These are phyloP conservation scores for Malassezia cuniculi DNA, from an alignment of 1,284 basidiomycete genomes.

Conservation along the genomic window DNA sequence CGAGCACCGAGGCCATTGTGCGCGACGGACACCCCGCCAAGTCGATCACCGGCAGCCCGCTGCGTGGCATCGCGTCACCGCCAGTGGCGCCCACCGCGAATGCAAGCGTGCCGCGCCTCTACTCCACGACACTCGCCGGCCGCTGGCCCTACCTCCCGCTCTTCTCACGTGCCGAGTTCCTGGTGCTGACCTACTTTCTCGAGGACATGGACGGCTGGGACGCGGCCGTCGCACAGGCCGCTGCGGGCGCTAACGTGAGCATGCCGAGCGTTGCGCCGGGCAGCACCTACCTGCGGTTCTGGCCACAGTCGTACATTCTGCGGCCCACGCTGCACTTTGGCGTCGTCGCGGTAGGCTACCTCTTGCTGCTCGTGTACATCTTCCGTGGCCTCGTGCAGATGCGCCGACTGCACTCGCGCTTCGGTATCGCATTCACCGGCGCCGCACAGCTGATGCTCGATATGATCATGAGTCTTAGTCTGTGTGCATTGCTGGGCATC, in stretches of 20 bases:
- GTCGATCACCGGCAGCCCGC: constrained; percentile 11
- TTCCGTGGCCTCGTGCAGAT: constrained; percentile 56
- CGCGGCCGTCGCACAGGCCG: neutral
- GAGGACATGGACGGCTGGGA: constrained; percentile 4
- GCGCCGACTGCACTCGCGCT: constrained; percentile 63
- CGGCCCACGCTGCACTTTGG: constrained; percentile 37
- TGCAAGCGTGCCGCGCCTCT: constrained; percentile 24
- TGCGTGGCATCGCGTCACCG: constrained; percentile 10
- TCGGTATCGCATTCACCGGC: constrained; percentile 85
- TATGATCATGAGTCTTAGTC: constrained; percentile 80
- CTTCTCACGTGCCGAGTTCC: constrained; percentile 35
- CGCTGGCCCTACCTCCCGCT: constrained; percentile 39
- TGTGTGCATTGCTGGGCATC: constrained; percentile 72
- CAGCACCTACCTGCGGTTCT: constrained; percentile 14
- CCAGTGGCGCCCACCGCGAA: constrained; percentile 22
- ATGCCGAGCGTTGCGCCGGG: too few relatives aligned
- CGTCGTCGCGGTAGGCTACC: constrained; percentile 66
- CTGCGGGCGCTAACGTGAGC: neutral
- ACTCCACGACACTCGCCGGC: constrained; percentile 33
- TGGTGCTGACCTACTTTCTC: constrained; percentile 39
- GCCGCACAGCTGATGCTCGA: constrained; percentile 78
- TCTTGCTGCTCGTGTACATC: constrained; percentile 65
- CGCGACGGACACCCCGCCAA: constrained; percentile 22
- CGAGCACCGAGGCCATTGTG: constrained; percentile 13
- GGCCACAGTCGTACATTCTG: constrained; percentile 18